These are phyloP conservation scores for Curvularia sp. DNA, from an alignment of 2,329 filamentous ascomycete species.

Conservation along the genomic window DNA sequence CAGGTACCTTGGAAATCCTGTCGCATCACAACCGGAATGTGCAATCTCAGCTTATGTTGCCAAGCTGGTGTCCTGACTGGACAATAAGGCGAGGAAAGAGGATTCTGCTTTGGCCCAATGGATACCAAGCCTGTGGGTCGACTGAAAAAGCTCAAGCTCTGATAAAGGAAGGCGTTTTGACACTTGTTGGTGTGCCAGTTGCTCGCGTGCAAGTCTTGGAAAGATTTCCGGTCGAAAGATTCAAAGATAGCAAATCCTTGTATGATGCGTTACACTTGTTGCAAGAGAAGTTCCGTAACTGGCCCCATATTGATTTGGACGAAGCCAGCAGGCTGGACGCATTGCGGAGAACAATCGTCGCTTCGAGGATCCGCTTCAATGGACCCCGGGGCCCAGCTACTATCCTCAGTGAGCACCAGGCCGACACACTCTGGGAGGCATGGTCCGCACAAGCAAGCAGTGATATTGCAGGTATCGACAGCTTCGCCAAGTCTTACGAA, in stretches of 20 bases:
- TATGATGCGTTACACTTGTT: neutral
- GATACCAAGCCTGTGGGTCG: neutral
- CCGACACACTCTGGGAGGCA: neutral
- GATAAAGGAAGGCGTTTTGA: neutral
- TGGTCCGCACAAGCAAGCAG: neutral
- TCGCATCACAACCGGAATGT: neutral
- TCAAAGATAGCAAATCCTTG: neutral
- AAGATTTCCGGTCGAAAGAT: neutral
- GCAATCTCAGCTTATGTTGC: neutral
- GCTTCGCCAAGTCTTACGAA: neutral
- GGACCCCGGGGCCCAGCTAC: neutral
- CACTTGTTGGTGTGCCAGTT: neutral
- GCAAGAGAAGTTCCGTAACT: neutral
- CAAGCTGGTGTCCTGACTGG: neutral
- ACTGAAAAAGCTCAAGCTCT: neutral
- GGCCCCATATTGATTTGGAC: neutral
- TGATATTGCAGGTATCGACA: neutral
- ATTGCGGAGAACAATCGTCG: neutral
- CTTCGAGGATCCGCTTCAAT: neutral
- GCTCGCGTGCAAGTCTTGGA: neutral
- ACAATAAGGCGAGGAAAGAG: neutral
- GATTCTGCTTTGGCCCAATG: neutral
- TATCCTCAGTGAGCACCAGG: neutral
- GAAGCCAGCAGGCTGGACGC: neutral
- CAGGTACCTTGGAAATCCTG: neutral